phyloP scores from a whole-genome alignment of 768 basidiomycete genomes.

The Leucogyrophana mollusca region DNA sequence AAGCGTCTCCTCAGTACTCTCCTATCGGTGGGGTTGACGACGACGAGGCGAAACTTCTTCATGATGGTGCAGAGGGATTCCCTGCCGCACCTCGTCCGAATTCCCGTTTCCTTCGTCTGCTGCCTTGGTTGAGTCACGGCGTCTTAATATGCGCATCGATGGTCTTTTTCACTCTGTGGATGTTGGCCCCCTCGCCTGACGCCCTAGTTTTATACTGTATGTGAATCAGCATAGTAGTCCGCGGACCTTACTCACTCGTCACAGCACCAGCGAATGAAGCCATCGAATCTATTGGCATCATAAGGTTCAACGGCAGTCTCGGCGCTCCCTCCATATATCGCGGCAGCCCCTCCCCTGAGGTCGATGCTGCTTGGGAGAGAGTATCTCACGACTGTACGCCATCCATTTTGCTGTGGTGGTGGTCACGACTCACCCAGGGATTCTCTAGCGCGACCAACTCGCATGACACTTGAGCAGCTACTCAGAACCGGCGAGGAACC shows the following conservation, averaged over 20 bases:
- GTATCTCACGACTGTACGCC: background rate
- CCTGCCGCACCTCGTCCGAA: background rate
- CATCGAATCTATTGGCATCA: conserved; percentile 5
- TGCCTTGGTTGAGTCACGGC: no score
- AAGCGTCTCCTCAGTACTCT: background rate
- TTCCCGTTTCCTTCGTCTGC: no score
- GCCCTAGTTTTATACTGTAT: background rate
- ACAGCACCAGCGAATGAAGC: conserved; percentile 5
- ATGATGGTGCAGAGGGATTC: background rate
- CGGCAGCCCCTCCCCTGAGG: background rate
- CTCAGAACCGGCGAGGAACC: background rate
- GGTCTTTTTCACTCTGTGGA: no score
- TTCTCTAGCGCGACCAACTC: background rate
- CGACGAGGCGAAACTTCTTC: background rate
- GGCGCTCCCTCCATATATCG: background rate
- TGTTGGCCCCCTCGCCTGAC: background rate
- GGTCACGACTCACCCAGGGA: no score
- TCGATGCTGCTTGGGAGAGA: conserved; percentile 1
- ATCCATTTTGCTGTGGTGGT: no score
- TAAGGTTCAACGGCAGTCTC: background rate
- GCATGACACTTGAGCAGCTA: conserved; percentile 1
- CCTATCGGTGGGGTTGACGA: background rate
- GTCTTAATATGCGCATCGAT: no score
- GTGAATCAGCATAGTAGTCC: background rate
- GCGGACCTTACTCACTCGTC: no score